phyloP scores from a whole-genome alignment of 306 rosid species.

The Cucurbita ficifolia region DNA sequence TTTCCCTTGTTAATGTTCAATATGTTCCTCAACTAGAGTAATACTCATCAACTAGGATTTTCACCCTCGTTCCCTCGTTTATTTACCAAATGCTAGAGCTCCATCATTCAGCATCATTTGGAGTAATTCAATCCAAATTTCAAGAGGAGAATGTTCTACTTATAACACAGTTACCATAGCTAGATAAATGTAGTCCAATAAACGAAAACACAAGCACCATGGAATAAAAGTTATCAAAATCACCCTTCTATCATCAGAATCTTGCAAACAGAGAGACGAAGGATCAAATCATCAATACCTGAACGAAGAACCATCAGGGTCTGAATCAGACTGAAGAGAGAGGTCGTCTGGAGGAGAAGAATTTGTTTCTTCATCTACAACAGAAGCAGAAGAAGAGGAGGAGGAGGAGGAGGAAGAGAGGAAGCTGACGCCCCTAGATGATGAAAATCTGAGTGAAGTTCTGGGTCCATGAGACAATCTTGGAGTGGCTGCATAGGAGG shows the following conservation, averaged over 20 bases:
- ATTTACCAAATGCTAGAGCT: neutral
- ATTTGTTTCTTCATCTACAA: slow-evolving; percentile 27
- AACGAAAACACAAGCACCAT: neutral
- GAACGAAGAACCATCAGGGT: slow-evolving; percentile 7
- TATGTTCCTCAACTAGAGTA: neutral
- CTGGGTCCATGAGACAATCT: slow-evolving; percentile 9
- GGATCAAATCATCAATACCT: slow-evolving; percentile 19
- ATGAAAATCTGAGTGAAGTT: slow-evolving; percentile 12
- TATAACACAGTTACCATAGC: neutral
- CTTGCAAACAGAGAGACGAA: neutral
- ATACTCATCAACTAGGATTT: neutral
- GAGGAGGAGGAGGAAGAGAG: slow-evolving; percentile 10
- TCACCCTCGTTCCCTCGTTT: neutral
- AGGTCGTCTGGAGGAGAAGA: slow-evolving; percentile 30
- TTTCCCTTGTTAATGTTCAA: too few species aligned
- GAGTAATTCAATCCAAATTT: neutral
- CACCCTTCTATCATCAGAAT: neutral
- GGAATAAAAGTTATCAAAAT: neutral
- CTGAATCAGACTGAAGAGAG: slow-evolving; percentile 15
- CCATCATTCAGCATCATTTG: neutral
- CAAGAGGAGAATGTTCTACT: neutral
- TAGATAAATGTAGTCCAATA: neutral
- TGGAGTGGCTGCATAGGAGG: neutral
- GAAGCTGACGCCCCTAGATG: slow-evolving; percentile 14
- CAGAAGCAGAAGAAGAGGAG: slow-evolving; percentile 34